phyloP scores from a whole-genome alignment of 805 yeast species.

The Saccharomycopsis fodiens region DNA sequence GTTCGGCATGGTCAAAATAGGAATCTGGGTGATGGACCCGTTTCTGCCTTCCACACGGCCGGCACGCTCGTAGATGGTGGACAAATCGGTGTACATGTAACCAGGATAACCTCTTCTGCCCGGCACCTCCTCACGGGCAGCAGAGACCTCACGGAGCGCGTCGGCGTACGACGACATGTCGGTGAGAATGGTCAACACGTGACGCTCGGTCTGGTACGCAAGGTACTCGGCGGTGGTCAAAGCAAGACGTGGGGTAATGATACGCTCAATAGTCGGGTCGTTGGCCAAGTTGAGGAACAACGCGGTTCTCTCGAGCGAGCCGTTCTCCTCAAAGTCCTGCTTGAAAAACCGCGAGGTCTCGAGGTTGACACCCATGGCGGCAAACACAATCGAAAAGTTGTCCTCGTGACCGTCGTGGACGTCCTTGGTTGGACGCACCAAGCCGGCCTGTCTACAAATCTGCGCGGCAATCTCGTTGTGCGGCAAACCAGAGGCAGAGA shows the following conservation, averaged over 20 bases:
- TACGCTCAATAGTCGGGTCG: conserved; percentile 99
- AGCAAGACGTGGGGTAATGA: conserved; percentile 98
- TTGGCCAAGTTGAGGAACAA: conserved; percentile 95
- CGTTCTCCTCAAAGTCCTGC: conserved; percentile 99
- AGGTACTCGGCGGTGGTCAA: conserved; percentile 97
- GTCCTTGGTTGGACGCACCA: conserved; percentile 98
- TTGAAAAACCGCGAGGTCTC: conserved; percentile 98
- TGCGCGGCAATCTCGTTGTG: conserved; percentile 99
- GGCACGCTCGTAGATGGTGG: conserved; percentile 98
- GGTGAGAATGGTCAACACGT: conserved; percentile 93
- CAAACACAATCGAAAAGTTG: conserved; percentile 97
- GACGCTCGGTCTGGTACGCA: conserved; percentile 99
- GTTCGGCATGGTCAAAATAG: conserved; percentile 98
- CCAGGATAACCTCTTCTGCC: conserved; percentile 99
- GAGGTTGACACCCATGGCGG: conserved; percentile 99
- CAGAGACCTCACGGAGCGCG: conserved; percentile 98
- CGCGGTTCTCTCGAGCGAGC: conserved; percentile 95
- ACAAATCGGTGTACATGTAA: conserved; percentile 99
- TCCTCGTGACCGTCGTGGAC: conserved; percentile 99
- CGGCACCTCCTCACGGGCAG: conserved; percentile 99
- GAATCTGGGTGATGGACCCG: conserved; percentile 98
- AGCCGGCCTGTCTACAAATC: conserved; percentile 98
- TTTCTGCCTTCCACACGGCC: conserved; percentile 99
- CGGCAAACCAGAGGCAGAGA: conserved; percentile 98
- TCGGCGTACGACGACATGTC: conserved; percentile 99